Evolutionary conservation across 2,329 filamentous ascomycete genomes (phyloP), one percentile per base, ranked within the genome.

Genomic region (Dothideomycetes sp.): DNA sequence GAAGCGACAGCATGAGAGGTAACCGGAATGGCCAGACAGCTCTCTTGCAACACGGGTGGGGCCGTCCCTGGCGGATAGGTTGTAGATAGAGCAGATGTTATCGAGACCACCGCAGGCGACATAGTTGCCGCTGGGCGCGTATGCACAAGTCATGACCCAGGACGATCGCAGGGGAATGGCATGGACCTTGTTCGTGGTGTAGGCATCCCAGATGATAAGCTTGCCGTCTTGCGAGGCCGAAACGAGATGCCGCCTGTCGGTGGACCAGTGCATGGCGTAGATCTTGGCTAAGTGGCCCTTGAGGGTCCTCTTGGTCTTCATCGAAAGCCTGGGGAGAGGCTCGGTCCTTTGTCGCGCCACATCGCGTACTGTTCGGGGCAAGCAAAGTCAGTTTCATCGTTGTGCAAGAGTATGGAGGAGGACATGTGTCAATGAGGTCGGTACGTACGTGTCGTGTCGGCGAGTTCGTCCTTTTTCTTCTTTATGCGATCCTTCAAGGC

Each of bases 201-300:
- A 98, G 44, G 91, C 91, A 63, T 98, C 91, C 91, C 91, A 98
- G 60, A 98, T 96, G 65, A 98, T 98, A 52, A 98, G 79, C 72
- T 98, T 98, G 62, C 91, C 91, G 58, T 98, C 91, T 66, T 98
- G 91, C 52, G 91, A 98, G 48, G 91, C 91, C 10, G 91, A 96
- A 38, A 98, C 91, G 45, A 96, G 78, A 66, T 96, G 91, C 64
- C 91, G 81, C 59, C 91, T 80, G 67, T 98, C 91, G 49, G 91
- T 98, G 24, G 91, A 96, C 91, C 91, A 98, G 72, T 98, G 91
- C 91, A 98, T 98, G 55, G 91, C 91, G 65, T 98, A 98, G 57
- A 98, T 98, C 71, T 98, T 98, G 55, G 91, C 91, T 51, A 98
- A 70, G 73, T 98, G 91, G 50, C 91, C 91, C 71, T 96, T 96